Evolutionary conservation across 805 yeast species (phyloP).

Genomic region (Zygosaccharomyces bisporus): DNA sequence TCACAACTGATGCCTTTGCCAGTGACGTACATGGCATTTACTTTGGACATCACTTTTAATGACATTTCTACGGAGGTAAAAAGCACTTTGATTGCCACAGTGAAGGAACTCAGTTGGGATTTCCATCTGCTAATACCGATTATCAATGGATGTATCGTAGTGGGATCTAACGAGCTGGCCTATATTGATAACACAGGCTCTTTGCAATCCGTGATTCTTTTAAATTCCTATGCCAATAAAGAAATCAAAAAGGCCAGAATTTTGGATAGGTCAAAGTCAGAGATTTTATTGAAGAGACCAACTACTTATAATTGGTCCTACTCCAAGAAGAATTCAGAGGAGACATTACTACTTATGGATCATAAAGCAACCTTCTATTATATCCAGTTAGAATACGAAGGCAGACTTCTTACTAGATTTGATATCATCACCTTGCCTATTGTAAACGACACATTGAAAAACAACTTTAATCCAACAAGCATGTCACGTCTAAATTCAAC

Average conservation of each 20-base stretch:
- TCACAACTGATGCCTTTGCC: constrained; percentile 23
- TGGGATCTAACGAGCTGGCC: constrained; percentile 74
- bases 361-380: constrained; percentile 25
- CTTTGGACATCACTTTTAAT: constrained; percentile 52
- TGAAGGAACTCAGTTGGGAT: constrained; percentile 71
- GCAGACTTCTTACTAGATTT: constrained; percentile 31
- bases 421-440: constrained; percentile 32
- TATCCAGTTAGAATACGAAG: constrained; percentile 30
- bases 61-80: constrained; percentile 24
- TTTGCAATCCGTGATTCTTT: constrained; percentile 34
- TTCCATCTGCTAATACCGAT: constrained; percentile 60
- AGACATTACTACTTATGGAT: constrained; percentile 29
- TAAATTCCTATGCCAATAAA: constrained; percentile 36
- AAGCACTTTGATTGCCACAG: constrained; percentile 64
- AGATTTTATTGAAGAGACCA: constrained; percentile 23
- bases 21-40: constrained; percentile 23
- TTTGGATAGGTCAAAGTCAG: constrained; percentile 39
- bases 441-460: constrained; percentile 29
- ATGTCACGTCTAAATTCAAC: constrained; percentile 23
- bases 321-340: constrained; percentile 11
- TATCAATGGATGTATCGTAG: constrained; percentile 55
- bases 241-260: constrained; percentile 49
- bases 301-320: constrained; percentile 18
- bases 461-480: constrained; percentile 30
- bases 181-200: constrained; percentile 67